These are phyloP conservation scores for Chaetomium globosum DNA, from an alignment of 2,329 filamentous ascomycete genomes.

Conservation along the genomic window DNA sequence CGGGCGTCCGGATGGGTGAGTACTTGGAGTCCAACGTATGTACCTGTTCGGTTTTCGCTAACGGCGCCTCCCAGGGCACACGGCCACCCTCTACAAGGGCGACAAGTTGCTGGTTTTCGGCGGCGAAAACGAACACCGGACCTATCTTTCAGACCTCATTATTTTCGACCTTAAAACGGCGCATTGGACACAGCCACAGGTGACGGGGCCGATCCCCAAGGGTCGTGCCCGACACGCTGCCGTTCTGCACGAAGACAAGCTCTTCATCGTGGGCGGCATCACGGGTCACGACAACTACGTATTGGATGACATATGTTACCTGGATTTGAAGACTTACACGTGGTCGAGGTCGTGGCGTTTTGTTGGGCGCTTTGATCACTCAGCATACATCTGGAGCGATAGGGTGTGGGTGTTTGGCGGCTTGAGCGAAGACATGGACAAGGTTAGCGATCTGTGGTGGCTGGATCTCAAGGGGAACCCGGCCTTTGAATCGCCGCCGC, in stretches of 20 bases:
- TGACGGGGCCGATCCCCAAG: slow-evolving; percentile 81
- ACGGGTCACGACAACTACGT: slow-evolving; percentile 91
- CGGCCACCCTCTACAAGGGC: slow-evolving; percentile 88
- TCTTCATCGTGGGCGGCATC: slow-evolving; percentile 95
- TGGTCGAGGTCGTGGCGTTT: slow-evolving; percentile 98
- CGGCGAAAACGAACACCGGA: slow-evolving; percentile 95
- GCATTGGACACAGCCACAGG: slow-evolving; percentile 90
- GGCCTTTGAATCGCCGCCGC: slow-evolving; percentile 74
- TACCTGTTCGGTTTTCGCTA: slow-evolving; percentile 18
- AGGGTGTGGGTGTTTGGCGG: slow-evolving; percentile 97
- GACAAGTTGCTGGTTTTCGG: slow-evolving; percentile 97
- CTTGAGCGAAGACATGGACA: slow-evolving; percentile 94
- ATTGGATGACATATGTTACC: slow-evolving; percentile 92
- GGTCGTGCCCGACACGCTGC: slow-evolving; percentile 91
- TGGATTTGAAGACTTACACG: slow-evolving; percentile 95
- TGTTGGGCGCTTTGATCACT: slow-evolving; percentile 91
- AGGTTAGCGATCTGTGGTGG: slow-evolving; percentile 96
- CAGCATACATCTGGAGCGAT: slow-evolving; percentile 88
- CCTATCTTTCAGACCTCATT: slow-evolving; percentile 92
- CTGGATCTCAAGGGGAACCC: slow-evolving; percentile 89
- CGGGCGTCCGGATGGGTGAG: slow-evolving; percentile 92
- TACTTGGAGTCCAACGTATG: slow-evolving; percentile 19
- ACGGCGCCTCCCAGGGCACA: slow-evolving; percentile 68
- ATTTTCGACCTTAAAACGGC: slow-evolving; percentile 93
- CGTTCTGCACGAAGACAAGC: slow-evolving; percentile 91